Conservation (phyloP, 2,329 filamentous ascomycete genomes). For the Colletotrichum cordylinicola region DNA sequence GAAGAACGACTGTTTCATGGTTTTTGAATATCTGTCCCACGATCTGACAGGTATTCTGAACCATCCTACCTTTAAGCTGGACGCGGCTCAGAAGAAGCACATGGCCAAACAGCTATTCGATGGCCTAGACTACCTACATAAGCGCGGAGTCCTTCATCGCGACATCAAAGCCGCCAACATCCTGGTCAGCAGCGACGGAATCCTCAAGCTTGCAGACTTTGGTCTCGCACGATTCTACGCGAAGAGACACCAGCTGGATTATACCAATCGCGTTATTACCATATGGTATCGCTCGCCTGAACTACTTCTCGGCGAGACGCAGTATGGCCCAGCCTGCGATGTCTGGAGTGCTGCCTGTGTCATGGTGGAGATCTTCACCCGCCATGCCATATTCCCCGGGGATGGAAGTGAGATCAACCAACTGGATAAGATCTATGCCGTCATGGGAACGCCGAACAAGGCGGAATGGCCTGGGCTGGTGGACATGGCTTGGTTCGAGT, state of each 20-base stretch:
- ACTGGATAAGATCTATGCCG: constrained; percentile 93
- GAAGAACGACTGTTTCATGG: constrained; percentile 99
- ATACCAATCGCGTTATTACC: constrained; percentile 98
- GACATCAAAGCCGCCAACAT: constrained; percentile 99
- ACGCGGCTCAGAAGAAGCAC: constrained; percentile 88
- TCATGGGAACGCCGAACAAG: constrained; percentile 86
- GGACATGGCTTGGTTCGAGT: constrained; percentile 98
- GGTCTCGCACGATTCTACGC: constrained; percentile 95
- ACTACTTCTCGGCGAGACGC: constrained; percentile 87
- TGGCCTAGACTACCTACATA: constrained; percentile 91
- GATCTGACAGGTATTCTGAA: constrained; percentile 95
- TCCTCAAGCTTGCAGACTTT: constrained; percentile 94
- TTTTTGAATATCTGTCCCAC: constrained; percentile 97
- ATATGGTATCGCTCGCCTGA: constrained; percentile 97
- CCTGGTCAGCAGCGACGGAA: constrained; percentile 85
- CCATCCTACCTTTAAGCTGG: constrained; percentile 88
- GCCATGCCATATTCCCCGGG: constrained; percentile 91
- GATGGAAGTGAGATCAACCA: constrained; percentile 96
- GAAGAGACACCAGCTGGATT: constrained; percentile 89
- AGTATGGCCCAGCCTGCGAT: constrained; percentile 88
- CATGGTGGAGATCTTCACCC: constrained; percentile 94
- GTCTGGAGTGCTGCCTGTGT: constrained; percentile 98
- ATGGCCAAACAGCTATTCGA: constrained; percentile 92
- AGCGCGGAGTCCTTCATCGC: constrained; percentile 90
- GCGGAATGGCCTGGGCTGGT: constrained; percentile 86